Evolutionary conservation across 2,329 filamentous ascomycete genomes (phyloP), one percentile per base, ranked within the genome.

Genomic region (Teratosphaeria gauchensis): DNA sequence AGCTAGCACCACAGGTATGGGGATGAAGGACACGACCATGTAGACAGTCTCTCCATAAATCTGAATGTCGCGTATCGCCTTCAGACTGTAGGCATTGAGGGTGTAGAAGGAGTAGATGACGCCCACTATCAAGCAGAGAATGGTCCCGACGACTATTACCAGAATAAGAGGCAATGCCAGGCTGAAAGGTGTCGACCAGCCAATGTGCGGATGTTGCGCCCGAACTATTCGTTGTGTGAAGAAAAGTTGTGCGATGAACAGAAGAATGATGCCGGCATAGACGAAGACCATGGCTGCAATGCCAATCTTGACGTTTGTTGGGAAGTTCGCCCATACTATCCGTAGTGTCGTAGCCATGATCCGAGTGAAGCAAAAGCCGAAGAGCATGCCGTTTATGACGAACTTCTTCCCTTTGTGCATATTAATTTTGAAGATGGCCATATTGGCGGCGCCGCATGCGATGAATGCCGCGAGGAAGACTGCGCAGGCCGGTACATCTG

Each of bases 381-480:
- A 77, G 2, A 78, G 65, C 58, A 75, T 64, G 14, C 65, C 60
- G 35, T 68, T 74, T 56, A 76, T 65, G 7, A 77, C 51, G 58
- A 79, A 79, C 35, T 76, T 77, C 63, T 77, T 73, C 0, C 69
- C 69, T 54, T 67, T 63, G 30, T 65, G 62, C 56, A 59, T 65
- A 61, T 79, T 78, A 46, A 66, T 61, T 62, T 72, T 71, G 59
- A 77, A 74, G 32, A 77, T 73, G 4, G 68, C 70, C 73, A 78
- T 77, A 60, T 79, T 73, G 4, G 67, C 66, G 6, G 66, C 67
- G 4, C 73, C 77, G n/a, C 69, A 72, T 51, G 68, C 51, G 46
- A 77, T 62, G 65, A 72, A 79, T 21, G 78, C 66, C 32, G 69
- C 51, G 32, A 78, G 69, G 62, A 78, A 76, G 38, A 78, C 68